Conservation (phyloP, 1,284 basidiomycete genomes). For the Schizophyllum amplum region DNA sequence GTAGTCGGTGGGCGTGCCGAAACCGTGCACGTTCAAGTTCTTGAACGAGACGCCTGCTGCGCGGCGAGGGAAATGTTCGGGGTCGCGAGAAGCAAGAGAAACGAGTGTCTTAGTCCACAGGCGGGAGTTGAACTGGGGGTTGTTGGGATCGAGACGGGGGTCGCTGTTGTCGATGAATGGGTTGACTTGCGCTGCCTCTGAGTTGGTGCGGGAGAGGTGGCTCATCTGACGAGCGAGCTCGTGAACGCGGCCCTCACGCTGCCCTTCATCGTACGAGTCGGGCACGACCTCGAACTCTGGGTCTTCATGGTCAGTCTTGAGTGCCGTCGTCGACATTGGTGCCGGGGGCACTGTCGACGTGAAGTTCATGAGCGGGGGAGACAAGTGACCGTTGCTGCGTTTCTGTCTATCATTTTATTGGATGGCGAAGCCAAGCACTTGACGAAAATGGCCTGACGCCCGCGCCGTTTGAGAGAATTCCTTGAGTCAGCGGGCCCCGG, state of each 20-base stretch:
- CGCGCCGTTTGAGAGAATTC: not conserved
- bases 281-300: not conserved
- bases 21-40: constrained; percentile 36
- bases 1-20: constrained; percentile 33
- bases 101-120: constrained; percentile 28
- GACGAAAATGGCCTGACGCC: not conserved
- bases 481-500: not conserved
- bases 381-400: not conserved
- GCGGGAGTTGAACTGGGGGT: constrained; percentile 27
- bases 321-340: not conserved
- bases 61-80: constrained; percentile 21
- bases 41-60: constrained; percentile 33
- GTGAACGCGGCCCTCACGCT: not conserved
- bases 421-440: not conserved
- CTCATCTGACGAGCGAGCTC: not conserved
- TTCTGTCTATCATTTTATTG: not conserved
- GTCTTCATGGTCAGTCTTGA: not conserved
- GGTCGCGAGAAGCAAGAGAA: constrained; percentile 19
- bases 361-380: not conserved
- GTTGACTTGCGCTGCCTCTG: constrained; percentile 4
- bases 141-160: constrained; percentile 28
- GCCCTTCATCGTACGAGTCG: not conserved
- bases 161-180: constrained; percentile 10
- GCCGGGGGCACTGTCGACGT: not conserved
- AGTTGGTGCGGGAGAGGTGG: constrained; percentile 1